Evolutionary conservation across 179 eudicot species (phyloP).

Genomic region (Camellia oleifera): DNA sequence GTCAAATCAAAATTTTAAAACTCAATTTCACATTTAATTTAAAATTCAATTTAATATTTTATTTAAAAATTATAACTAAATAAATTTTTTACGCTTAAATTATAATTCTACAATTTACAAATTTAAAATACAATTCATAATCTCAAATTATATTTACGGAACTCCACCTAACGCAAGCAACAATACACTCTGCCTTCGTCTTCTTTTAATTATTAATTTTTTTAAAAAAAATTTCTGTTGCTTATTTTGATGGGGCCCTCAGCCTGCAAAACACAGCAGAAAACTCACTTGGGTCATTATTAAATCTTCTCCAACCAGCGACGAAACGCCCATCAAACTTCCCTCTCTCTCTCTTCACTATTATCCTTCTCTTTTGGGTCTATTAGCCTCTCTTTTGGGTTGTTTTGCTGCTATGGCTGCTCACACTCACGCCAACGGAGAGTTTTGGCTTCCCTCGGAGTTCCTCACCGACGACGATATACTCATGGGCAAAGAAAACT

Average conservation of each 20-base stretch:
- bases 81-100: no score
- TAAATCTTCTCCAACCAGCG: slow-evolving; percentile 30
- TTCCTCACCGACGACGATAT: slow-evolving; percentile 56
- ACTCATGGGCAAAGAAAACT: slow-evolving; percentile 19
- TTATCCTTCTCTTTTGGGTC: no score
- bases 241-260: slow-evolving; percentile 15
- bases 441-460: slow-evolving; percentile 63
- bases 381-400: background rate
- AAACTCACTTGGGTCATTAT: slow-evolving; percentile 28
- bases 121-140: no score
- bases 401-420: slow-evolving; percentile 27
- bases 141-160: no score
- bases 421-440: slow-evolving; percentile 24
- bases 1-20: no score
- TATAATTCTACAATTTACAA: no score
- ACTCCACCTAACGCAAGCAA: no score
- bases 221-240: background rate
- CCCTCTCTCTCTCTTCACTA: background rate
- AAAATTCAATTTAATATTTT: no score
- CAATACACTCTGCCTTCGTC: background rate
- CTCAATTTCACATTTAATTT: no score
- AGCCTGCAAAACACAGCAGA: slow-evolving; percentile 23
- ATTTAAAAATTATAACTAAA: no score
- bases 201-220: background rate
- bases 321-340: slow-evolving; percentile 8